A percentile compares a stretch with the other conserved stretches of the same genome.
Evolutionary conservation across 1,139 yeast genomes (phyloP).

Genomic region (Blastobotrys buckinghamii): DNA sequence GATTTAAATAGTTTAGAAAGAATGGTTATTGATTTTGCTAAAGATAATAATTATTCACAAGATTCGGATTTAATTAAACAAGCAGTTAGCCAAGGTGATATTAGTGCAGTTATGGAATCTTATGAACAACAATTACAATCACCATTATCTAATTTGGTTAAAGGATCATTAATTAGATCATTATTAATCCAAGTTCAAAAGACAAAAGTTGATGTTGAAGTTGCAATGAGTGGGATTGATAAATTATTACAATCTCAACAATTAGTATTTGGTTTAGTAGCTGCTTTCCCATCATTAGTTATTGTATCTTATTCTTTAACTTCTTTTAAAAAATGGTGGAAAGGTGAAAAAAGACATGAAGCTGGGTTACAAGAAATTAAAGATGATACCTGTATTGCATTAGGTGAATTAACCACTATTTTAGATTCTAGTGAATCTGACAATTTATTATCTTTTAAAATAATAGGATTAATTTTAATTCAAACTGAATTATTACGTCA

Average conservation of each 20-base stretch:
- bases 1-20: constrained; percentile 78
- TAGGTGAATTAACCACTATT: constrained; percentile 17
- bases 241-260: constrained; percentile 85
- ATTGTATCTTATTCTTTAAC: constrained; percentile 22
- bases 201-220: constrained; percentile 90
- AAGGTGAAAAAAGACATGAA: constrained; percentile 12
- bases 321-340: neutral
- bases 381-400: constrained; percentile 14
- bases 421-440: constrained; percentile 8
- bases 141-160: constrained; percentile 57
- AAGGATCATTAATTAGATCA: constrained; percentile 71
- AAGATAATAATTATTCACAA: constrained; percentile 33
- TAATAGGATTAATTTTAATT: constrained; percentile 22
- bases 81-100: constrained; percentile 55
- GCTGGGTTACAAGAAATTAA: constrained; percentile 15
- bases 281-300: constrained; percentile 61
- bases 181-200: constrained; percentile 86
- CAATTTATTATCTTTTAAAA: constrained; percentile 2
- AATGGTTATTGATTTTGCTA: constrained; percentile 75
- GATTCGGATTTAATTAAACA: constrained; percentile 24
- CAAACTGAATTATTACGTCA: constrained; percentile 21
- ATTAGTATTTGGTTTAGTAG: constrained; percentile 83
- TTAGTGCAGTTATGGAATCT: constrained; percentile 69
- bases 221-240: constrained; percentile 88
- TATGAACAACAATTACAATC: constrained; percentile 71